Evolutionary conservation across 768 basidiomycete genomes (phyloP), one percentile per base, ranked within the genome.

Genomic region (Tylopilus sp.): DNA sequence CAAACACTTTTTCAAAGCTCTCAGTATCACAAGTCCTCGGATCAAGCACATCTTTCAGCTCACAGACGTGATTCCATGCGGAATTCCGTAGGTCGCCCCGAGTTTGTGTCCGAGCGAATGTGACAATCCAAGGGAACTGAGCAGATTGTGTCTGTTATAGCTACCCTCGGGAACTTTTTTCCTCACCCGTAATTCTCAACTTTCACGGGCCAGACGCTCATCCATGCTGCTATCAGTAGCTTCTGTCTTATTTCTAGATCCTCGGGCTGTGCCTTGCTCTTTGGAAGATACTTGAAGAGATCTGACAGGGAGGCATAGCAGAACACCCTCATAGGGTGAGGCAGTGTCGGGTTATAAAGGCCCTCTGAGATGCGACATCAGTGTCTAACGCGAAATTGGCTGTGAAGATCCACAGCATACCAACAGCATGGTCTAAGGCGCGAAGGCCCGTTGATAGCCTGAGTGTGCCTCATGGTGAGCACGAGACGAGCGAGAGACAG

Each of bases 61-160:
- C 55, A 86, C 87, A n/a, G 88, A 89, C 4, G 89, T 90, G 55
- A 89, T 85, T 9, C 89, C 89, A 64, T 92, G 88, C 20, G 88
- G 86, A 50, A 92, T 89, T 46, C 75, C 69, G 60, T 90, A 91
- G 39, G 73, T 72, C 17, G 86, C 86, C 3, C 88, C 88, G 11
- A 88, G 75, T 59, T 77, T 81, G 64, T 89, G 86, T 5, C 88
- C 87, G 5, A 91, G 75, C 3, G 82, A 71, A 67, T 91, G 89
- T 23, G 88, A 90, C 18, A 90, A 72, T 23, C 88, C 88, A n/a
- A 87, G 61, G 6, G 85, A 68, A 59, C 82, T 88, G 40, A 12
- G 20, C 42, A 44, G 40, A 28, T 12, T 10, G 18, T 35, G 13
- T 31, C 15, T 33, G 22, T 26, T 43, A 22, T 9, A 33, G 25